These are phyloP conservation scores for Westerdykella aurantiaca DNA, from an alignment of 2,329 filamentous ascomycete species.

Conservation along the genomic window DNA sequence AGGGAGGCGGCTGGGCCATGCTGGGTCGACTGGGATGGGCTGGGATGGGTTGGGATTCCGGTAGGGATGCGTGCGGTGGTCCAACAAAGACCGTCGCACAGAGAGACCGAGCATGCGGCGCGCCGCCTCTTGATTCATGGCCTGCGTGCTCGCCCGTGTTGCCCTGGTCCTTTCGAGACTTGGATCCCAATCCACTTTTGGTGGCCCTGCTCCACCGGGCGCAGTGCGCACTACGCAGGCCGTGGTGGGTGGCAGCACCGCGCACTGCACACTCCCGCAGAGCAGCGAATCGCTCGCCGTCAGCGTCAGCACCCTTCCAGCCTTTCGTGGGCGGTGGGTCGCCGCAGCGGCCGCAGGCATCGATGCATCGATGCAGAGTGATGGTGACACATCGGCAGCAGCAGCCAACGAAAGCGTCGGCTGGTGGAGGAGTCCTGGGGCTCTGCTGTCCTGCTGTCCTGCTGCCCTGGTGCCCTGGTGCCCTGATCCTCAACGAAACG, in stretches of 20 bases:
- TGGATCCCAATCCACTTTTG: too few relatives aligned
- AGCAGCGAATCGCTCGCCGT: slow-evolving; percentile 1
- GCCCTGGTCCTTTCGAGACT: too few relatives aligned
- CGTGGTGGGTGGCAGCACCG: not conserved
- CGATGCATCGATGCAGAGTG: slow-evolving; percentile 1
- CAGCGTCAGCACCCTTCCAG: not conserved
- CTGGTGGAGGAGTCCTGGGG: not conserved
- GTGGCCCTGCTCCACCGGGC: not conserved
- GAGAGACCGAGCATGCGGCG: not conserved
- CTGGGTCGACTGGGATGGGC: too few relatives aligned
- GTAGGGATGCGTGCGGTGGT: not conserved
- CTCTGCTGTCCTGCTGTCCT: not conserved
- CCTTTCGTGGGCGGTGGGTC: slow-evolving; percentile 3
- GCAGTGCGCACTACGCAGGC: not conserved
- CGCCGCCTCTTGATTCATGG: slow-evolving; percentile 7
- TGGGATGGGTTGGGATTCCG: not conserved
- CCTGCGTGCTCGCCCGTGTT: not conserved
- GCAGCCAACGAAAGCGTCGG: not conserved
- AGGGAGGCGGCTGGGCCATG: slow-evolving; percentile 3
- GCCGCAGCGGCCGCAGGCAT: slow-evolving; percentile 12
- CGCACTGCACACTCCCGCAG: not conserved
- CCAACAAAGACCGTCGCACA: slow-evolving; percentile 1
- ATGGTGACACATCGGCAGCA: not conserved
- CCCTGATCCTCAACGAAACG: not conserved
- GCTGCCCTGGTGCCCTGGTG: not conserved